phyloP scores from a whole-genome alignment of 2,329 filamentous ascomycete genomes.

The Colletotrichum lupini region DNA sequence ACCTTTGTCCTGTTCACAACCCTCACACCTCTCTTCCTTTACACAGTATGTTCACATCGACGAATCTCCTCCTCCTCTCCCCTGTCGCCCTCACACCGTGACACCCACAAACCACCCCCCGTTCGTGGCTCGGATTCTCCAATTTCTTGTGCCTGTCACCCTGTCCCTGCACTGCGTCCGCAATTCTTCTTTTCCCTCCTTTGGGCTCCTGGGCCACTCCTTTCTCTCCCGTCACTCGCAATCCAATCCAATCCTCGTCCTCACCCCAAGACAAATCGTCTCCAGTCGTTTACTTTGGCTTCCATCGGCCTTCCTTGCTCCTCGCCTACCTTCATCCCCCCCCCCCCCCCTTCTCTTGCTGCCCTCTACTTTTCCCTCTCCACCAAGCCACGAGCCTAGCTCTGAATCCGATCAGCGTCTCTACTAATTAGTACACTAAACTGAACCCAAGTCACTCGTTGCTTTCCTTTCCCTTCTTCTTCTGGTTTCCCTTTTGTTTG shows the following conservation, averaged over 20 bases:
- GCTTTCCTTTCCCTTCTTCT: not conserved
- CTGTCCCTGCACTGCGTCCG: slow-evolving; percentile 6
- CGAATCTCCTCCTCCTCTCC: not conserved
- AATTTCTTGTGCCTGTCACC: slow-evolving; percentile 18
- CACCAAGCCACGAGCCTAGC: not conserved
- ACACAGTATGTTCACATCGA: no score
- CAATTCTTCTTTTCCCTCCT: slow-evolving; percentile 28
- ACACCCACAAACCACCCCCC: not conserved
- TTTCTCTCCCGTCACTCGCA: slow-evolving; percentile 29
- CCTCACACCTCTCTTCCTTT: no score
- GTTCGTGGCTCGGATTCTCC: slow-evolving; percentile 22
- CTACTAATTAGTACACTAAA: not conserved
- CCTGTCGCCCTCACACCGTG: not conserved
- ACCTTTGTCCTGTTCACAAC: not conserved
- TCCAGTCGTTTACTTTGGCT: slow-evolving; percentile 16
- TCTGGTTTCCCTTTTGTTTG: slow-evolving; percentile 18
- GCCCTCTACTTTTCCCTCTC: not conserved
- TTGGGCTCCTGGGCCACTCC: slow-evolving; percentile 25
- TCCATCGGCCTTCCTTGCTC: slow-evolving; percentile 19
- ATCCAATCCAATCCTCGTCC: slow-evolving; percentile 1
- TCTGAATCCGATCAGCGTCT: slow-evolving; percentile 1
- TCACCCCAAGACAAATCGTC: not conserved
- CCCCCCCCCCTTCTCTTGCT: not conserved
- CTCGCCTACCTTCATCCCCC: slow-evolving; percentile 12
- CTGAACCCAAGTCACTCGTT: slow-evolving; percentile 23